phyloP scores from a whole-genome alignment of 2,329 filamentous ascomycete genomes.

The Talaromyces verruculosus region DNA sequence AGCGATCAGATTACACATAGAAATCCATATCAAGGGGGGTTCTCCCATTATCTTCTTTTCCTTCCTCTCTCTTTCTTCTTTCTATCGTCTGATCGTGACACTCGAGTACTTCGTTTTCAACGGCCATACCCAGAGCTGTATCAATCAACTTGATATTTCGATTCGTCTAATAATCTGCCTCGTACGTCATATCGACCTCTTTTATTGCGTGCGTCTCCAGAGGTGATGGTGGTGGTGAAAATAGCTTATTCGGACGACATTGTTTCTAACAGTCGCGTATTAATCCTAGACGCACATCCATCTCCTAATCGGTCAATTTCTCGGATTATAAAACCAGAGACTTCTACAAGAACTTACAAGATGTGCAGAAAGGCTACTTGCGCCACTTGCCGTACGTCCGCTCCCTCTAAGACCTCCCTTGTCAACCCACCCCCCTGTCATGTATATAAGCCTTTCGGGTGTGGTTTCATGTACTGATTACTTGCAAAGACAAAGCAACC shows the following conservation, averaged over 20 bases:
- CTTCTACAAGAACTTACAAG: neutral
- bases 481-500: conserved; percentile 22
- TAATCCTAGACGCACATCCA: neutral
- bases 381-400: conserved; percentile 24
- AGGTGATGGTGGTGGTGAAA: too few species aligned
- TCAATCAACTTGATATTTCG: conserved; percentile 8
- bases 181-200: conserved; percentile 6
- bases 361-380: conserved; percentile 25
- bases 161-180: neutral
- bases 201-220: neutral
- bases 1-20: conserved; percentile 5
- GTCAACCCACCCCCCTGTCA: neutral
- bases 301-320: too few species aligned
- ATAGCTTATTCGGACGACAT: neutral
- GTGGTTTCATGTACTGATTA: neutral
- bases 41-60: neutral
- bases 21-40: conserved; percentile 4
- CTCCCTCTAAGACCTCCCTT: neutral
- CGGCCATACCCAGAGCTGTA: neutral
- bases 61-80: neutral
- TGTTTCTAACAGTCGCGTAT: neutral
- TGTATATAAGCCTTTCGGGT: neutral
- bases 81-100: neutral
- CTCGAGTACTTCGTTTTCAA: neutral
- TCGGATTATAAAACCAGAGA: too few species aligned